phyloP scores from a whole-genome alignment of 495 filamentous ascomycete genomes.

The Bacidia rubella region DNA sequence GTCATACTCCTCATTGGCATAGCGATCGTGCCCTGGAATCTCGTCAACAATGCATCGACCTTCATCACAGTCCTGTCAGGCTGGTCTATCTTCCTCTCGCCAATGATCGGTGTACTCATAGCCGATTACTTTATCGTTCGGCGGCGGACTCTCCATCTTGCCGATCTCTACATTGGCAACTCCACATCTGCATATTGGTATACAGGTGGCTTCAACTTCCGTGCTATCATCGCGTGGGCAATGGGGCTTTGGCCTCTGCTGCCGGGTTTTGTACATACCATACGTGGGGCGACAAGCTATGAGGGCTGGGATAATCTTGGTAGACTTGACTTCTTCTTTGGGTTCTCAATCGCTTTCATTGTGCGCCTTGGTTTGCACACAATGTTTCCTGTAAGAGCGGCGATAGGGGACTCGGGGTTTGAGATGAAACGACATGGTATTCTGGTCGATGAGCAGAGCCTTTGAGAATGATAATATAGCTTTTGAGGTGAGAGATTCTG shows the following conservation, averaged over 20 bases:
- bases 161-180: slow-evolving; percentile 26
- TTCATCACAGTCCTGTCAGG: slow-evolving; percentile 37
- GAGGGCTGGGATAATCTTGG: slow-evolving; percentile 18
- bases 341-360: slow-evolving; percentile 14
- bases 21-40: slow-evolving; percentile 38
- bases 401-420: slow-evolving; percentile 14
- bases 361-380: slow-evolving; percentile 11
- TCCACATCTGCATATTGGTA: slow-evolving; percentile 29
- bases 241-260: slow-evolving; percentile 14
- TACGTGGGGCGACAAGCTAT: slow-evolving; percentile 7
- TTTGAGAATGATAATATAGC: too few species aligned
- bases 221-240: slow-evolving; percentile 26
- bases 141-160: slow-evolving; percentile 25
- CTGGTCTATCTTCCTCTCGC: slow-evolving; percentile 37
- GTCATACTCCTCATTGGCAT: slow-evolving; percentile 31
- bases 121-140: slow-evolving; percentile 29
- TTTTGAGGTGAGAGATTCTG: too few species aligned
- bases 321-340: slow-evolving; percentile 18
- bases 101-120: slow-evolving; percentile 29
- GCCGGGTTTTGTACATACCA: slow-evolving; percentile 20
- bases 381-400: slow-evolving; percentile 12
- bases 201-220: slow-evolving; percentile 29
- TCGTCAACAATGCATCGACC: slow-evolving; percentile 33
- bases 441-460: not conserved
- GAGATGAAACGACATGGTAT: not conserved